Percentiles rank a stretch among this genome's conserved stretches.
Evolutionary conservation across 176 grass and related monocot species (phyloP).

Genomic region (Stipa capillata): DNA sequence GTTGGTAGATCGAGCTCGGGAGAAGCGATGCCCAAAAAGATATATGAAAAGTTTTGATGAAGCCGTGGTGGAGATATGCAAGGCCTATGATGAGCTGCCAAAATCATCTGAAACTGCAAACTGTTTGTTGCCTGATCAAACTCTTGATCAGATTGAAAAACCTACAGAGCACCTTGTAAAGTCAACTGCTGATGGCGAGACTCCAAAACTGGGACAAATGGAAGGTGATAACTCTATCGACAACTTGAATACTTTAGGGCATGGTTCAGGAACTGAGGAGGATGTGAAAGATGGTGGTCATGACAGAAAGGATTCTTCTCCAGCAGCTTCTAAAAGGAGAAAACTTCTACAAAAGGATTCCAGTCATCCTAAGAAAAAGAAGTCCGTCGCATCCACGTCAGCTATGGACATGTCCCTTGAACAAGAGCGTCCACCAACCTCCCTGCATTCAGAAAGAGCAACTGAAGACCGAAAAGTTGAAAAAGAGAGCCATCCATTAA

Average conservation of each 20-base stretch:
- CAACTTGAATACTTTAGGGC: constrained; percentile 20
- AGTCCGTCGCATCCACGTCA: constrained; percentile 18
- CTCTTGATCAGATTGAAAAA: constrained; percentile 38
- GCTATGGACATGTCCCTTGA: constrained; percentile 8
- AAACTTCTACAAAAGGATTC: constrained; percentile 19
- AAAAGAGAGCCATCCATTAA: constrained; percentile 21
- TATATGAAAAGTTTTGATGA: constrained; percentile 45
- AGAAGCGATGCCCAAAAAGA: constrained; percentile 59
- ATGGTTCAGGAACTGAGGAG: constrained; percentile 16
- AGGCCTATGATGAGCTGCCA: constrained; percentile 54
- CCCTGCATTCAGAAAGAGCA: constrained; percentile 13
- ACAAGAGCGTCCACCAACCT: constrained; percentile 12
- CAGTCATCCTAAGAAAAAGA: constrained; percentile 28
- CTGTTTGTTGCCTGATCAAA: constrained; percentile 13
- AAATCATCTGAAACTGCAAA: constrained; percentile 41
- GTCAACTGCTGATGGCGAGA: constrained; percentile 29
- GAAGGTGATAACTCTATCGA: constrained; percentile 28
- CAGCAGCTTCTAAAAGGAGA: constrained; percentile 38
- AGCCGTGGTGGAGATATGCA: constrained; percentile 86
- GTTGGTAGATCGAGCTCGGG: constrained; percentile 45
- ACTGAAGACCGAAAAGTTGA: constrained; percentile 24
- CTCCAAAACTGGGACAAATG: constrained; percentile 22
- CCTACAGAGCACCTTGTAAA: constrained; percentile 34
- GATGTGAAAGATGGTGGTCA: constrained; percentile 7
- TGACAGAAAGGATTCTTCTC: constrained; percentile 22